These are phyloP conservation scores for Colletotrichum viniferum DNA, from an alignment of 2,329 filamentous ascomycete genomes.

Conservation along the genomic window DNA sequence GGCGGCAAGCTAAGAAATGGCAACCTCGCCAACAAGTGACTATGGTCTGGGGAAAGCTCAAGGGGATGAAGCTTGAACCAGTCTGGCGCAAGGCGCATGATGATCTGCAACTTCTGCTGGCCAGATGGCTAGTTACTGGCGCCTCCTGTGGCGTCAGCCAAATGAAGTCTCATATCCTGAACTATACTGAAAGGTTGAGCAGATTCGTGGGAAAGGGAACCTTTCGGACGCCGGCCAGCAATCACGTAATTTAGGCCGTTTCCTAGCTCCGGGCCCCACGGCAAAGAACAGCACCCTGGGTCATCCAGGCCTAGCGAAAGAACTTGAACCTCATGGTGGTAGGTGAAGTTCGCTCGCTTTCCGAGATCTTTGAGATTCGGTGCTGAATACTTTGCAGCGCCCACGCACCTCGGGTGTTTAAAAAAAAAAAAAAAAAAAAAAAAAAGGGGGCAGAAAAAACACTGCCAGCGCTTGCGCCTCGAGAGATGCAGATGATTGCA, in stretches of 20 bases:
- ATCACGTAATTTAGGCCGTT: not conserved
- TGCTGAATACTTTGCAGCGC: not conserved
- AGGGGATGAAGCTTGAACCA: not conserved
- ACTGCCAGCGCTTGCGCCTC: not conserved
- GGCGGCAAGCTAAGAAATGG: not conserved
- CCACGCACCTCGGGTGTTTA: not conserved
- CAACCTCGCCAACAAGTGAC: not conserved
- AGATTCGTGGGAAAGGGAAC: not conserved
- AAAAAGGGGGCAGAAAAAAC: not conserved
- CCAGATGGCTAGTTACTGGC: not conserved
- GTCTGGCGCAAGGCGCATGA: not conserved
- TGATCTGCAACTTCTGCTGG: not conserved
- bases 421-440: too few species aligned
- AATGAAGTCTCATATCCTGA: not conserved
- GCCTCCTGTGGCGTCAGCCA: not conserved
- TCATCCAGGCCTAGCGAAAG: not conserved
- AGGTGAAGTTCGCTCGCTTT: not conserved
- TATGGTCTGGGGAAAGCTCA: not conserved
- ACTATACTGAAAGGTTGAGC: not conserved
- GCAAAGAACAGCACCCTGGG: not conserved
- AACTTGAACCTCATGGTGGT: not conserved
- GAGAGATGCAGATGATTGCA: not conserved
- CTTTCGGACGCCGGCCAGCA: not conserved
- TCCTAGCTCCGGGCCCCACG: not conserved
- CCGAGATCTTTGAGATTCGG: not conserved